Conservation (phyloP, 257 asterid genomes). For the Oldenlandia corymbosa region DNA sequence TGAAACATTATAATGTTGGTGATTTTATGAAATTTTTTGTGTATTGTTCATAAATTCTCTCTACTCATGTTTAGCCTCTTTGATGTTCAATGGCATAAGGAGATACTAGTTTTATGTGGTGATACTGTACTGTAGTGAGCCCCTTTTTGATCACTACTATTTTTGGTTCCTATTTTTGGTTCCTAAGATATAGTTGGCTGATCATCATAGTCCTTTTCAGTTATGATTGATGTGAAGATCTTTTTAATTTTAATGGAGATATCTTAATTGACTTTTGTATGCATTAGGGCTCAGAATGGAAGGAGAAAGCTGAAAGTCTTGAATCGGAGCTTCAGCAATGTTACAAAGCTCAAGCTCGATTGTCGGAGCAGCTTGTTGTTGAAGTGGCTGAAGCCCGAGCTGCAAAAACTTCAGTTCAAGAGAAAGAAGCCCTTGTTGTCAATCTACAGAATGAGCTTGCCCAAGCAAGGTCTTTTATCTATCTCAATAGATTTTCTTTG, state of each 20-base stretch:
- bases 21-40: no score
- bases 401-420: constrained; percentile 65
- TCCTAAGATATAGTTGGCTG: neutral
- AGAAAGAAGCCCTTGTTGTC: constrained; percentile 58
- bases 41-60: neutral
- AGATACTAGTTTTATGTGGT: neutral
- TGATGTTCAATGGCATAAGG: neutral
- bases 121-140: neutral
- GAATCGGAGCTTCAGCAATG: constrained; percentile 92
- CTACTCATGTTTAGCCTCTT: neutral
- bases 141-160: neutral
- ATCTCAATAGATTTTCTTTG: neutral
- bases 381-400: constrained; percentile 92
- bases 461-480: constrained; percentile 55
- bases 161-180: no score
- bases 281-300: constrained; percentile 91
- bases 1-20: neutral
- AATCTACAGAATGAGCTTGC: constrained; percentile 65
- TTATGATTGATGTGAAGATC: no score
- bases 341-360: constrained; percentile 92
- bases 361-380: constrained; percentile 93
- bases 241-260: constrained; percentile 4
- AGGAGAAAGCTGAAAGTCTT: constrained; percentile 87
- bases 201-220: no score
- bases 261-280: constrained; percentile 15